phyloP scores from a whole-genome alignment of 2,329 filamentous ascomycete genomes.

The Trichoderma simmonsii region DNA sequence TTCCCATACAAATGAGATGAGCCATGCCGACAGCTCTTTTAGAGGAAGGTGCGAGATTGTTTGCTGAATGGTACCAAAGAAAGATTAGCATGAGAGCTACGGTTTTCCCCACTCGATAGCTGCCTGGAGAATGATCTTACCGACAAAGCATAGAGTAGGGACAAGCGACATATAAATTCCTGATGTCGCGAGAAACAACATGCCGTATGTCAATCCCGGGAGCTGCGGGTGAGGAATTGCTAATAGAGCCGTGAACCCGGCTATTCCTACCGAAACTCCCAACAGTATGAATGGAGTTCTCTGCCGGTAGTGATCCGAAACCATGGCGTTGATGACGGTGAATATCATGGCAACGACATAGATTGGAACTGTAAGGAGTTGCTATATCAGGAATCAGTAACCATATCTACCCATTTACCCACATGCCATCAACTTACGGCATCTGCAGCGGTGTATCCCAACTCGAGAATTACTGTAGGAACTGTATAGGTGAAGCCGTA shows the following conservation, averaged over 20 bases:
- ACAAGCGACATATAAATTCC: not conserved
- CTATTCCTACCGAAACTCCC: not conserved
- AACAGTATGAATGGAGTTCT: slow-evolving; percentile 2
- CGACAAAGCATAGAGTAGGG: not conserved
- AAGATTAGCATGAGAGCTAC: not conserved
- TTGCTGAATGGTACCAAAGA: not conserved
- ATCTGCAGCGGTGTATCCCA: not conserved
- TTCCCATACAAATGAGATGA: not conserved
- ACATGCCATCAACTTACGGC: not conserved
- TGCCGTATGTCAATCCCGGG: not conserved
- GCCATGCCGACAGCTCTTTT: not conserved
- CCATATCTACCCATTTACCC: not conserved
- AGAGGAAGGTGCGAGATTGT: not conserved
- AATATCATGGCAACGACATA: slow-evolving; percentile 3
- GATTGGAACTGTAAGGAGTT: slow-evolving; percentile 7
- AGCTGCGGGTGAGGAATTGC: not conserved
- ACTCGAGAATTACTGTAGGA: not conserved
- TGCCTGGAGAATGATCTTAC: not conserved
- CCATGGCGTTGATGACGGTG: not conserved
- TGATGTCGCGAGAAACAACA: not conserved
- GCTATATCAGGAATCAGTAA: not conserved
- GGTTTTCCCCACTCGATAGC: accelerated
- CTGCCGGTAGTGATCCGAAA: not conserved
- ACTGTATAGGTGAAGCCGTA: not conserved
- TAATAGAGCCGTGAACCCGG: not conserved